Conservation (phyloP, 176 grass and related monocot species). For the Saccharum officinarum region DNA sequence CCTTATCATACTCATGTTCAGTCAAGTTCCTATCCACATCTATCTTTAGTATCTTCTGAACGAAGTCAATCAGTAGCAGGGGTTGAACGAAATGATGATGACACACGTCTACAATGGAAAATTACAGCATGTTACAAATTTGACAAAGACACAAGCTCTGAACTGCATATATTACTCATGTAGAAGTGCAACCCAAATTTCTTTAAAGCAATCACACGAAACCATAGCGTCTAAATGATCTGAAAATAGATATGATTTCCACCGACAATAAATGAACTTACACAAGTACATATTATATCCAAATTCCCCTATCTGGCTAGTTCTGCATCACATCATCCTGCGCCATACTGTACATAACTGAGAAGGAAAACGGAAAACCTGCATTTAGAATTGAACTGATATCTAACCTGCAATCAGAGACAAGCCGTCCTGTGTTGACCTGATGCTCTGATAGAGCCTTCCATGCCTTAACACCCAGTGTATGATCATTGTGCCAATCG, state of each 20-base stretch:
- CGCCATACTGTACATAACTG: not conserved
- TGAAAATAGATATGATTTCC: not conserved
- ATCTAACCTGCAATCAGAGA: too few relatives aligned
- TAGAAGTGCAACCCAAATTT: too few relatives aligned
- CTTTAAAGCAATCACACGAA: not conserved
- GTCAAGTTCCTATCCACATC: not conserved
- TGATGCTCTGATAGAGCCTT: slow-evolving; percentile 43
- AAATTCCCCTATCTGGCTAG: not conserved
- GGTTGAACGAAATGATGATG: slow-evolving; percentile 47
- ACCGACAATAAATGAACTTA: not conserved
- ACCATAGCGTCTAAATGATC: not conserved
- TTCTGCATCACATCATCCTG: not conserved
- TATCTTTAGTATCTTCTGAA: slow-evolving; percentile 32
- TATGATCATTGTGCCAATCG: slow-evolving; percentile 13
- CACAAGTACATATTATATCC: not conserved
- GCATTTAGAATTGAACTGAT: too few relatives aligned
- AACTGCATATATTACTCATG: not conserved
- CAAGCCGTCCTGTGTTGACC: too few relatives aligned
- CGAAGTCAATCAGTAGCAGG: slow-evolving; percentile 26
- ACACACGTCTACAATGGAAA: slow-evolving; percentile 50
- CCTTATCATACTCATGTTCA: slow-evolving; percentile 32
- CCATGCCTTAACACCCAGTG: slow-evolving; percentile 46
- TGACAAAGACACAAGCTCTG: not conserved
- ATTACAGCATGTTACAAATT: not conserved
- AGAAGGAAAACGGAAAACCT: not conserved